phyloP scores from a whole-genome alignment of 1,139 yeast species.

The Pichia sp. region DNA sequence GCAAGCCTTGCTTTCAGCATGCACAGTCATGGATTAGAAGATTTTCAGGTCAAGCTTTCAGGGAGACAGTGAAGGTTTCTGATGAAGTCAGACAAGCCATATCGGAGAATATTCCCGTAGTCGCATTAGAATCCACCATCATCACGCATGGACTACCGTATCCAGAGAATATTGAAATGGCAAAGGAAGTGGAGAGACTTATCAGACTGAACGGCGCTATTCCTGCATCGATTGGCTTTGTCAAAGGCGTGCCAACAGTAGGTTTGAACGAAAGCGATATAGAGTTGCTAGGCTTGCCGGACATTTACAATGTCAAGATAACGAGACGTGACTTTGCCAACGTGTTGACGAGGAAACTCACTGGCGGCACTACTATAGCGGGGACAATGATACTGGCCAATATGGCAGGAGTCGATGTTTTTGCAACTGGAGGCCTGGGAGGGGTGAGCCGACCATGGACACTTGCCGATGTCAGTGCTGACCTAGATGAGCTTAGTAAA shows the following conservation, averaged over 20 bases:
- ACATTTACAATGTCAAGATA: constrained; percentile 50
- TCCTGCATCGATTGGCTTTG: constrained; percentile 84
- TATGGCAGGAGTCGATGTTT: constrained; percentile 72
- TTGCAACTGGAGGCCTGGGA: constrained; percentile 92
- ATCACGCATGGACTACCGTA: constrained; percentile 87
- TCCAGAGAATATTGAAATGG: constrained; percentile 75
- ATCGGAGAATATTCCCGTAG: constrained; percentile 56
- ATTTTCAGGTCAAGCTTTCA: not conserved
- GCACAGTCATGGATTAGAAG: not conserved
- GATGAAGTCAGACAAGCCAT: constrained; percentile 64
- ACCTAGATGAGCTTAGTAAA: constrained; percentile 74
- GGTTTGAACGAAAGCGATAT: constrained; percentile 54
- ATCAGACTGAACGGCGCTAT: constrained; percentile 63
- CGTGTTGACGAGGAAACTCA: constrained; percentile 56
- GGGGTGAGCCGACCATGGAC: constrained; percentile 87
- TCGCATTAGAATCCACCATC: constrained; percentile 81
- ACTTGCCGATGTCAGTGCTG: constrained; percentile 77
- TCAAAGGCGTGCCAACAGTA: constrained; percentile 66
- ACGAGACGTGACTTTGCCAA: constrained; percentile 79
- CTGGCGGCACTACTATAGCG: constrained; percentile 90
- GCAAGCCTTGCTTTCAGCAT: not conserved
- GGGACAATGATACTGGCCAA: constrained; percentile 82
- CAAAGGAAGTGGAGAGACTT: constrained; percentile 56
- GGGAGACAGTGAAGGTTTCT: constrained; percentile 14
- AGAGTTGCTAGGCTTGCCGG: constrained; percentile 43